Evolutionary conservation across 1,284 basidiomycete species (phyloP).

Genomic region (Neolentinus lepideus): DNA sequence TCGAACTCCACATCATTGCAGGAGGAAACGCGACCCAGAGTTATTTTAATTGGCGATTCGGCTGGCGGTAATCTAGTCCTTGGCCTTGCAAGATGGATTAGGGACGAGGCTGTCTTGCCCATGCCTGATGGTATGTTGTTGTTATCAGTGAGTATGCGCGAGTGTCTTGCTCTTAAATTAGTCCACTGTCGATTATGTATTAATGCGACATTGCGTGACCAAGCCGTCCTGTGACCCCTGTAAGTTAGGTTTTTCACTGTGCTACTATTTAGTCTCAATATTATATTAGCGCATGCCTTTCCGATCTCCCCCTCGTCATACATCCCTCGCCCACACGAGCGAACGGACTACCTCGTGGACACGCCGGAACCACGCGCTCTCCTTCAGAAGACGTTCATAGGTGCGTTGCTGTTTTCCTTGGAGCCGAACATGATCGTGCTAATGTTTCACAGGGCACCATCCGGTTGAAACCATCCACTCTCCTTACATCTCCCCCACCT

Average conservation of each 20-base stretch:
- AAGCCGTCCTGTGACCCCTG: conserved; percentile 22
- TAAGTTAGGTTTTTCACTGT: conserved; percentile 11
- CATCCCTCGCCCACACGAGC: conserved; percentile 39
- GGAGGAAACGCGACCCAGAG: conserved; percentile 4
- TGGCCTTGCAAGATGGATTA: conserved; percentile 43
- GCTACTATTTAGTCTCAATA: not conserved
- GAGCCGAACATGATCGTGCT: not conserved
- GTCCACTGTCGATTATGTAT: not conserved
- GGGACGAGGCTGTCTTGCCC: conserved; percentile 37
- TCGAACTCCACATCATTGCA: not conserved
- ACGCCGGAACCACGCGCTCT: conserved; percentile 43
- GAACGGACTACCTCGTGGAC: conserved; percentile 45
- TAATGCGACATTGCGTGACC: not conserved
- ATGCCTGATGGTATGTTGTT: conserved; percentile 37
- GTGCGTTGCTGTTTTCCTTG: conserved; percentile 9
- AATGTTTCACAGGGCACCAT: conserved; percentile 15
- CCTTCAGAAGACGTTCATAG: conserved; percentile 42
- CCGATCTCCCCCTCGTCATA: conserved; percentile 38
- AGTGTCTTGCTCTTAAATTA: too few species aligned
- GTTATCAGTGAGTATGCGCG: conserved; percentile 32
- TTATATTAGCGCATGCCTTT: conserved; percentile 32
- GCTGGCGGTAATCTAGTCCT: conserved; percentile 68
- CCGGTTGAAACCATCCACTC: conserved; percentile 40
- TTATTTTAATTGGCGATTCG: conserved; percentile 33
- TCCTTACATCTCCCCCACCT: conserved; percentile 43